phyloP scores from a whole-genome alignment of 2,329 filamentous ascomycete species.

The Metarhizium anisopliae region DNA sequence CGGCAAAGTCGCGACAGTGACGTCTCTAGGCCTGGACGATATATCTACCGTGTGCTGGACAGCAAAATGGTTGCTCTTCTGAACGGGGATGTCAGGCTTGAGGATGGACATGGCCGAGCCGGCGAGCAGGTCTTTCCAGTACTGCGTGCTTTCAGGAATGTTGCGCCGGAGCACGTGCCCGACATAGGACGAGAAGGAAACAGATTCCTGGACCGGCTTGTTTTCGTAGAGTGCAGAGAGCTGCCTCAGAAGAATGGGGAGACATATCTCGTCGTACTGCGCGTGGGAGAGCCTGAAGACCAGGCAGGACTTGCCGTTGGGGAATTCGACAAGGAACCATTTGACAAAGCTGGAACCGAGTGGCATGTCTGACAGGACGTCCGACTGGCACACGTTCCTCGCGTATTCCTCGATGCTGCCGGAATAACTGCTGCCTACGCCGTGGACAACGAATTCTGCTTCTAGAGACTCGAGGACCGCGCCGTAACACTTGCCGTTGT shows the following conservation, averaged over 20 bases:
- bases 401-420: slow-evolving; percentile 36
- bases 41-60: slow-evolving; percentile 35
- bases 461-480: slow-evolving; percentile 48
- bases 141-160: slow-evolving; percentile 39
- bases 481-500: slow-evolving; percentile 40
- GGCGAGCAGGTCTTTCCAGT: slow-evolving; percentile 52
- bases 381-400: slow-evolving; percentile 43
- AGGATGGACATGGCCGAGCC: slow-evolving; percentile 42
- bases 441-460: slow-evolving; percentile 40
- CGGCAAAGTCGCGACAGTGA: slow-evolving; percentile 56
- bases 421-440: slow-evolving; percentile 11
- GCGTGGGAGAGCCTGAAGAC: slow-evolving; percentile 58
- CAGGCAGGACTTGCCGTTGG: slow-evolving; percentile 30
- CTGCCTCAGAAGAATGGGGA: slow-evolving; percentile 52
- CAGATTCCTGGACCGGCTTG: slow-evolving; percentile 18
- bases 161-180: slow-evolving; percentile 29
- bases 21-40: slow-evolving; percentile 38
- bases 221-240: slow-evolving; percentile 39
- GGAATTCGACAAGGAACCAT: slow-evolving; percentile 41
- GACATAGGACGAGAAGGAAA: slow-evolving; percentile 38
- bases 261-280: slow-evolving; percentile 61
- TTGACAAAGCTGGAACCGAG: slow-evolving; percentile 53
- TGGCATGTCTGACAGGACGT: slow-evolving; percentile 45
- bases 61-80: slow-evolving; percentile 29
- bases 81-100: slow-evolving; percentile 28